Percentiles rank a stretch among this genome's conserved stretches.
phyloP scores from a whole-genome alignment of 73 alveolate species.

The Halteria grandinella region DNA sequence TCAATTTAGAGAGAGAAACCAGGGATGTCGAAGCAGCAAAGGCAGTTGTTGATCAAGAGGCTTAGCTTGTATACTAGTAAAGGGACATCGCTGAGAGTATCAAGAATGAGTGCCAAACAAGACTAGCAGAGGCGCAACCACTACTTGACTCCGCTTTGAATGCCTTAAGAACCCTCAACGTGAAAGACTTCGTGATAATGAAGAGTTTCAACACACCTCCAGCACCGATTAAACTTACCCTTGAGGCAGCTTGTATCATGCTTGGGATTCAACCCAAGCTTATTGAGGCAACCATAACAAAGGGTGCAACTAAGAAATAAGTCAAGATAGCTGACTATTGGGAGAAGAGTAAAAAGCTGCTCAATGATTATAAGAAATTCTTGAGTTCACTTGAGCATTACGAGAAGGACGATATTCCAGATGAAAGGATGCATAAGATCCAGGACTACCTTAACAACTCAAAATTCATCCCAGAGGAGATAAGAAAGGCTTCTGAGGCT shows the following conservation, averaged over 20 bases:
- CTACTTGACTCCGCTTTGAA: conserved; percentile 90
- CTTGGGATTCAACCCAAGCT: conserved; percentile 70
- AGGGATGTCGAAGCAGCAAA: conserved; percentile 93
- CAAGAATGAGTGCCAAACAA: conserved; percentile 86
- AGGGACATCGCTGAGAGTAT: conserved; percentile 89
- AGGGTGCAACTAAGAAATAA: conserved; percentile 61
- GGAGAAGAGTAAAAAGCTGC: conserved; percentile 87
- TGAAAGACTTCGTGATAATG: conserved; percentile 91
- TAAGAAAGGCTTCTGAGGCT: conserved; percentile 81
- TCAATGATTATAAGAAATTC: conserved; percentile 76
- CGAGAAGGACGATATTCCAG: conserved; percentile 80
- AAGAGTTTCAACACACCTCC: conserved; percentile 93
- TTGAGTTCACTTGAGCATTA: conserved; percentile 74
- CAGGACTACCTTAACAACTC: conserved; percentile 69
- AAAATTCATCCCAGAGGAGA: conserved; percentile 76
- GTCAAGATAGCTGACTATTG: conserved; percentile 71
- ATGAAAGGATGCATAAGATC: conserved; percentile 70
- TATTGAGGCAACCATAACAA: conserved; percentile 69
- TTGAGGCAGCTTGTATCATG: conserved; percentile 88
- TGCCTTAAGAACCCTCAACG: conserved; percentile 90
- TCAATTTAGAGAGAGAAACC: conserved; percentile 88
- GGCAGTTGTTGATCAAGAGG: conserved; percentile 87
- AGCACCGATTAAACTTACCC: conserved; percentile 83
- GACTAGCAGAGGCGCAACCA: conserved; percentile 92
- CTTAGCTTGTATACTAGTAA: conserved; percentile 82